Evolutionary conservation across 495 filamentous ascomycete genomes (phyloP).

Genomic region (Cairneyella variabilis): DNA sequence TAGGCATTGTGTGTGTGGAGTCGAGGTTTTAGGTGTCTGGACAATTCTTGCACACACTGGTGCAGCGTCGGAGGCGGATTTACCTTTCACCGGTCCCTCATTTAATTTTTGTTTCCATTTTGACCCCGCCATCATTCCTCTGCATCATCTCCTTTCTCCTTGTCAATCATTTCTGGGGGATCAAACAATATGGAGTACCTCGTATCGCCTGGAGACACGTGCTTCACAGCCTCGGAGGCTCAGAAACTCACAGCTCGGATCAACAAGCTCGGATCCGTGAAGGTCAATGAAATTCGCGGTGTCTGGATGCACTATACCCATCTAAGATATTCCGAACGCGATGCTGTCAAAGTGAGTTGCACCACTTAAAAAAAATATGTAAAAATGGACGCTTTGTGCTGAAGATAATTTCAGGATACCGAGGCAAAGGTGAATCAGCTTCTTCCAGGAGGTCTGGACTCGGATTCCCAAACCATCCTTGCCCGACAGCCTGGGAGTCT

Average conservation of each 20-base stretch:
- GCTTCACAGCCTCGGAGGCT: slow-evolving; percentile 47
- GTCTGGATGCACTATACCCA: slow-evolving; percentile 48
- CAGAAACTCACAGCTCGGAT: slow-evolving; percentile 45
- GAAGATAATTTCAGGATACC: too few species aligned
- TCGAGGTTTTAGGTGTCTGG: too few species aligned
- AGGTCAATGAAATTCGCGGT: slow-evolving; percentile 39
- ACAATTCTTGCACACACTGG: too few species aligned
- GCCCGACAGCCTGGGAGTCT: not conserved
- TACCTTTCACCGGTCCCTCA: not conserved
- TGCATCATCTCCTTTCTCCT: not conserved
- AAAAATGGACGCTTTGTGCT: not conserved
- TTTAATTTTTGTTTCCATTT: not conserved
- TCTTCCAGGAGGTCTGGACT: slow-evolving; percentile 27
- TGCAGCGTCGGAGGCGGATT: too few species aligned
- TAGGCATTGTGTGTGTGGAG: too few species aligned
- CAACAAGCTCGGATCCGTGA: slow-evolving; percentile 37
- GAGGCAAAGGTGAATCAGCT: slow-evolving; percentile 32
- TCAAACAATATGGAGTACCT: too few species aligned
- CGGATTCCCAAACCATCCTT: not conserved
- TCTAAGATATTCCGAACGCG: slow-evolving; percentile 10
- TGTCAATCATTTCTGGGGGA: not conserved
- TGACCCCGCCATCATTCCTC: not conserved
- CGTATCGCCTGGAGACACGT: slow-evolving; percentile 41
- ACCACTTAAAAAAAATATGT: not conserved
- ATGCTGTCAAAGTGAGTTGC: not conserved